Conservation (phyloP, 331 rosid genomes). For the Saraca asoca region DNA sequence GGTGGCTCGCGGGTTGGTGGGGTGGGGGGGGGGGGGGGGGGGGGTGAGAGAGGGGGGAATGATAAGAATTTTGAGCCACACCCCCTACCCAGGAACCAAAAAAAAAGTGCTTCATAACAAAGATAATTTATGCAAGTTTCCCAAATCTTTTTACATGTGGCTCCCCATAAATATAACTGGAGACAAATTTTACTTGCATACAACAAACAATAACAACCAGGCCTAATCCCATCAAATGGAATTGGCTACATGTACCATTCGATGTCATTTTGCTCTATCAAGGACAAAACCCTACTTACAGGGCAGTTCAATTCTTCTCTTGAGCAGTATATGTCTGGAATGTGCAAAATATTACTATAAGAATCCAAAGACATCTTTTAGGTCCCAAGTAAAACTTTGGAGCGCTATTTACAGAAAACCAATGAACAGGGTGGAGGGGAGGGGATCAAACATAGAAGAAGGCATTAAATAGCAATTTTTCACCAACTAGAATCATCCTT, state of each 20-base stretch:
- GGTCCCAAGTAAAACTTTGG: conserved; percentile 8
- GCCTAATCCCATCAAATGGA: too few relatives aligned
- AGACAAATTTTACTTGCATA: conserved; percentile 7
- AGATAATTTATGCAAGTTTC: neutral
- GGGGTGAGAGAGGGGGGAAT: too few relatives aligned
- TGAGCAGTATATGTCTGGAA: conserved; percentile 30
- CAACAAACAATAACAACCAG: too few relatives aligned
- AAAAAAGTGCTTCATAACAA: too few relatives aligned
- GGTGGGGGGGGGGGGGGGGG: too few relatives aligned
- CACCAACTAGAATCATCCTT: conserved; percentile 60
- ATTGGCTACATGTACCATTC: too few relatives aligned
- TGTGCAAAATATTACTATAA: conserved; percentile 30
- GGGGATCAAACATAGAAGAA: conserved; percentile 30
- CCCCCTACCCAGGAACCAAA: too few relatives aligned
- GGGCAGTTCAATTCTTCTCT: conserved; percentile 32
- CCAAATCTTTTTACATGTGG: conserved; percentile 4
- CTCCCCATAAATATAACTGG: conserved; percentile 4
- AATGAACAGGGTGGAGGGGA: conserved; percentile 29
- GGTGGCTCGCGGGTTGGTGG: too few relatives aligned
- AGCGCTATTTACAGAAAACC: conserved; percentile 44
- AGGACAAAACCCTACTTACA: neutral
- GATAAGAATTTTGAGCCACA: too few relatives aligned
- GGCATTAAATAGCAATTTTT: conserved; percentile 54
- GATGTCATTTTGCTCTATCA: too few relatives aligned
- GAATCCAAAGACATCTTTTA: conserved; percentile 35